Percentiles rank a stretch among this genome's conserved stretches.
Evolutionary conservation across 495 filamentous ascomycete genomes (phyloP).

Genomic region (Xylaria sp.): DNA sequence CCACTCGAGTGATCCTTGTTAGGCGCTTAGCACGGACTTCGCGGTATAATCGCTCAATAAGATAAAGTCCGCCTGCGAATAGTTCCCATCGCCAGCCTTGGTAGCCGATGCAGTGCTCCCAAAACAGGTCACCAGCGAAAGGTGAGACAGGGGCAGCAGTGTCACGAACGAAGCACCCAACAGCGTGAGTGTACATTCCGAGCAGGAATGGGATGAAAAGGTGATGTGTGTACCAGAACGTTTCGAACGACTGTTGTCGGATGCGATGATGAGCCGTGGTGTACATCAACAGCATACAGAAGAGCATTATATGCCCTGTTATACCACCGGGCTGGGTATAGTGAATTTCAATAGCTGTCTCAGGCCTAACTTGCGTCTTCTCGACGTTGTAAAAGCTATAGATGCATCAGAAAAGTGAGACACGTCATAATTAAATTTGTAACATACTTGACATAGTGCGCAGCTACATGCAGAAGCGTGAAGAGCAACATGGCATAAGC

Average conservation of each 20-base stretch:
- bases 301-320: slow-evolving; percentile 96
- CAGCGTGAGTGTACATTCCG: slow-evolving; percentile 92
- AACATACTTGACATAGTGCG: slow-evolving; percentile 92
- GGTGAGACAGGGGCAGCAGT: slow-evolving; percentile 74
- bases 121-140: slow-evolving; percentile 81
- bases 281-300: slow-evolving; percentile 99
- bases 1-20: slow-evolving; percentile 90
- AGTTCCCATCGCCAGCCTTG: slow-evolving; percentile 98
- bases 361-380: slow-evolving; percentile 78
- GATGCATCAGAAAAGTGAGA: slow-evolving; percentile 38
- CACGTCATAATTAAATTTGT: background rate
- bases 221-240: slow-evolving; percentile 99
- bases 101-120: slow-evolving; percentile 94
- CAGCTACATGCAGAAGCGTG: slow-evolving; percentile 73
- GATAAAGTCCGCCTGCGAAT: slow-evolving; percentile 82
- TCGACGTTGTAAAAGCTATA: slow-evolving; percentile 94
- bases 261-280: slow-evolving; percentile 94
- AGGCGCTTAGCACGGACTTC: slow-evolving; percentile 82
- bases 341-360: slow-evolving; percentile 89
- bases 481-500: slow-evolving; percentile 89
- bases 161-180: slow-evolving; percentile 93
- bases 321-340: slow-evolving; percentile 89
- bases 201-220: slow-evolving; percentile 96
- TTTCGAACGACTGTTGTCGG: slow-evolving; percentile 95
- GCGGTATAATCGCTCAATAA: slow-evolving; percentile 88